A percentile compares a stretch with the other conserved stretches of the same genome.
Evolutionary conservation across 495 filamentous ascomycete species (phyloP).

Genomic region (Hypoxylon lienhwacheense): DNA sequence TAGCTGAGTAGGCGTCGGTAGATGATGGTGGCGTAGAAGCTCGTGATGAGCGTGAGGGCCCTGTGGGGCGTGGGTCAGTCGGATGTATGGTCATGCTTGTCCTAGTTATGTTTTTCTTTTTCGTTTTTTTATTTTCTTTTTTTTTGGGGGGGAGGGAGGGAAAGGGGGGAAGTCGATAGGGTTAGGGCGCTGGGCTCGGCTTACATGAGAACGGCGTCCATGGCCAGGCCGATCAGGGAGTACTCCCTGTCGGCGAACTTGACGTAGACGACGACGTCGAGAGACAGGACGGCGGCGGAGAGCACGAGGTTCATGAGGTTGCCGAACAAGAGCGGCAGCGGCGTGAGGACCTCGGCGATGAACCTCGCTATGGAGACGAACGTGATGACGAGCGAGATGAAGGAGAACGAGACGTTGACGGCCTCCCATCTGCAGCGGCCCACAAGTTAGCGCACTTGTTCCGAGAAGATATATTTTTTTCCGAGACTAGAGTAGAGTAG

Average conservation of each 20-base stretch:
- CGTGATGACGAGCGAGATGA: conserved; percentile 45
- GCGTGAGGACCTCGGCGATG: conserved; percentile 49
- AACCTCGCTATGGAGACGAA: conserved; percentile 46
- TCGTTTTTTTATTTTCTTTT: no score
- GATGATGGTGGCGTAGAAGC: conserved; percentile 44
- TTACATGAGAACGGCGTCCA: conserved; percentile 49
- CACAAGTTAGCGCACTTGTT: conserved; percentile 10
- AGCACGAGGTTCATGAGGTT: conserved; percentile 49
- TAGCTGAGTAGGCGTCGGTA: conserved; percentile 48
- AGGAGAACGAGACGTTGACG: conserved; percentile 48
- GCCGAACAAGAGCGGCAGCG: conserved; percentile 48
- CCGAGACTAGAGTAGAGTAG: no score
- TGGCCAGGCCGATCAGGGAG: conserved; percentile 44
- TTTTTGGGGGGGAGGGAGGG: no score
- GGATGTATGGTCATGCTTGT: no score
- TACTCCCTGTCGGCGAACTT: conserved; percentile 44
- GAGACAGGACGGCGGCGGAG: conserved; percentile 45
- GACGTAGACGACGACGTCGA: conserved; percentile 49
- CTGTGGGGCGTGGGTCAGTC: conserved; percentile 23
- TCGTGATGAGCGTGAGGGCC: conserved; percentile 37
- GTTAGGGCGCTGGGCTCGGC: neutral
- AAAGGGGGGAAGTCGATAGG: no score
- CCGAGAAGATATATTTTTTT: neutral
- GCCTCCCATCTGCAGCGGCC: conserved; percentile 47
- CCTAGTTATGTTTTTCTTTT: no score